Base-by-base conservation (phyloP, 768 basidiomycete genomes). In the Boletus pseudopeckii region DNA sequence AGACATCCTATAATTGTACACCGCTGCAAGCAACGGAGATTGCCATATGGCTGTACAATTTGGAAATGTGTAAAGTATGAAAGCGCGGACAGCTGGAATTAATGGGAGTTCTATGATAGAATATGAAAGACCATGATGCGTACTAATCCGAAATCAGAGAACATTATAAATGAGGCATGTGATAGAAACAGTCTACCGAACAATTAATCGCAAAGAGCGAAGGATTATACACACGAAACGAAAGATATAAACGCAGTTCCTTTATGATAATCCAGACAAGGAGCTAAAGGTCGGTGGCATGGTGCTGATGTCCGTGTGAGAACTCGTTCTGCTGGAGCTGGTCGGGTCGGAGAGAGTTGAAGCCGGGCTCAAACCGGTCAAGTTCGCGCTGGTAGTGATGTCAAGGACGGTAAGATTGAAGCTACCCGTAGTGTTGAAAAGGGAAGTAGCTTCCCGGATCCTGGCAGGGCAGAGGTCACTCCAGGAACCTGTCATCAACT, bases 391-490 rank as follows among this genome's bases (percentile, higher is more conserved):
- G 37, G 53, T 30, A 13, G 62, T 52, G 8, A n/a, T 7, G 20
- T 67, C 43, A 15, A 57, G 14, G 17, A 56, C 46, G 3, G 58
- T 46, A n/a, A 58, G 24, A 39, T 68, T 48, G 32, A 68, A 68
- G 15, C 38, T 13, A 17, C 63, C 56, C 0, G 58, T 63, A 7
- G 39, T 46, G 49, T 58, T 54, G 58, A 60, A 68, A 34, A 48
- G 47, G 5, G 54, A 56, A 5, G 53, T 32, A 4, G 56, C 66
- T 20, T 68, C 54, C 43, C n/a, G 44, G 5, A 68, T 33, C 13
- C 45, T 41, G 14, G 41, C 13, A 4, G 65, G 64, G 48, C 65
- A 67, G 9, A 67, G 54, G 10, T 53, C 52, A 4, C n/a, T 46
- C 65, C 65, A 67, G 15, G 49, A 20, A 40, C 22, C 65, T 67